phyloP scores from a whole-genome alignment of 2,329 filamentous ascomycete genomes.

The Apiospora saccharicola region DNA sequence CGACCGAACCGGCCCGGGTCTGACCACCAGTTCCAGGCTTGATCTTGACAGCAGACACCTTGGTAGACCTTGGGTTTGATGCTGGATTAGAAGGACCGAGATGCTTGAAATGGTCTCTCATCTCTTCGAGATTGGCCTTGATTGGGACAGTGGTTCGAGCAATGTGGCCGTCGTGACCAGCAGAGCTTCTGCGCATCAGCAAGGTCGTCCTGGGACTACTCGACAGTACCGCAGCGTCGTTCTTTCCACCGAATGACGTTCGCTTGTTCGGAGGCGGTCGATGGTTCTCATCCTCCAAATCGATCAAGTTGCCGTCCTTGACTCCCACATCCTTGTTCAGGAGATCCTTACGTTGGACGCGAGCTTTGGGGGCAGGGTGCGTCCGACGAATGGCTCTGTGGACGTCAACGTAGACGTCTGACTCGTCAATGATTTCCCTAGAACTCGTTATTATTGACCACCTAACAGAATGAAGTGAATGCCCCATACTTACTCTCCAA shows the following conservation, averaged over 20 bases:
- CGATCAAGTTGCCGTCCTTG: slow-evolving; percentile 48
- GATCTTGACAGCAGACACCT: slow-evolving; percentile 71
- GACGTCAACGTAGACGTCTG: slow-evolving; percentile 96
- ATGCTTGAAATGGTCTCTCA: slow-evolving; percentile 69
- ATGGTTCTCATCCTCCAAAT: slow-evolving; percentile 47
- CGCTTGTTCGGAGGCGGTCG: slow-evolving; percentile 37
- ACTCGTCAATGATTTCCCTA: slow-evolving; percentile 98
- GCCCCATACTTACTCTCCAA: slow-evolving; percentile 79
- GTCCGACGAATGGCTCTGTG: slow-evolving; percentile 96
- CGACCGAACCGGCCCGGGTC: slow-evolving; percentile 34
- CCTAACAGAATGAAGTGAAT: slow-evolving; percentile 31
- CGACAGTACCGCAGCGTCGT: slow-evolving; percentile 49
- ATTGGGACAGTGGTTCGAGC: slow-evolving; percentile 59
- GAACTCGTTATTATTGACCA: not conserved
- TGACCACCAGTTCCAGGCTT: slow-evolving; percentile 54
- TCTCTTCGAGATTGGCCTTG: slow-evolving; percentile 67
- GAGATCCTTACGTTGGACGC: slow-evolving; percentile 54
- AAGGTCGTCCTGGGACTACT: slow-evolving; percentile 63
- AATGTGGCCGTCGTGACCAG: slow-evolving; percentile 59
- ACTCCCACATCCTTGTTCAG: slow-evolving; percentile 40
- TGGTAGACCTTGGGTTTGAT: slow-evolving; percentile 67
- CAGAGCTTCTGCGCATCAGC: slow-evolving; percentile 65
- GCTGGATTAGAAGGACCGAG: slow-evolving; percentile 73
- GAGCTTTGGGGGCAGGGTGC: slow-evolving; percentile 81
- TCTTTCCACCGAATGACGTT: slow-evolving; percentile 47